phyloP scores from a whole-genome alignment of 805 yeast genomes.

The Cyberlindnera bimundalis region DNA sequence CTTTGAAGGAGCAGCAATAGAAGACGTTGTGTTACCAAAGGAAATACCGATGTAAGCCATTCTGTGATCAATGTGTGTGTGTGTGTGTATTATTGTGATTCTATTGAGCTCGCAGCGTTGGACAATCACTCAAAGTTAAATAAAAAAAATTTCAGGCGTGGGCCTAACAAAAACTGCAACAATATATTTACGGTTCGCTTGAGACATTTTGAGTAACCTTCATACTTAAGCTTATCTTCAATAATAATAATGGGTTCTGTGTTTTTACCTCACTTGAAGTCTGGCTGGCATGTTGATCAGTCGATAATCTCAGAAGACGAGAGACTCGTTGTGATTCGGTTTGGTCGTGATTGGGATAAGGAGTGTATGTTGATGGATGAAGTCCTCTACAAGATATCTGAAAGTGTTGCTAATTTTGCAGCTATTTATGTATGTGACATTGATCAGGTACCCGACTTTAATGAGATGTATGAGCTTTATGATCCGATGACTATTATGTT shows the following conservation, averaged over 20 bases:
- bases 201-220: background rate
- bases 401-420: slow-evolving; percentile 83
- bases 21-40: slow-evolving; percentile 93
- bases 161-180: slow-evolving; percentile 1
- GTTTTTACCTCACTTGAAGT: slow-evolving; percentile 6
- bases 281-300: slow-evolving; percentile 84
- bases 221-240: too few species aligned
- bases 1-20: slow-evolving; percentile 79
- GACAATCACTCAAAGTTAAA: background rate
- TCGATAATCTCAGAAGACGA: slow-evolving; percentile 87
- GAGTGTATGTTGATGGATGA: slow-evolving; percentile 93
- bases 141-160: slow-evolving; percentile 7
- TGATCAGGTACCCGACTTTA: slow-evolving; percentile 86
- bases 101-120: background rate
- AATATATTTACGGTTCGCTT: too few species aligned
- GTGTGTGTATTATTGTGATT: too few species aligned
- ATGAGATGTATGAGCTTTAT: slow-evolving; percentile 80
- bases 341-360: slow-evolving; percentile 74
- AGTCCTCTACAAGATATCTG: slow-evolving; percentile 71
- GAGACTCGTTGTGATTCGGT: slow-evolving; percentile 79
- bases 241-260: slow-evolving; percentile 7
- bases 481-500: slow-evolving; percentile 94
- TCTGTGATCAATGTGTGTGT: too few species aligned
- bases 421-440: slow-evolving; percentile 86
- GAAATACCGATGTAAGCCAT: slow-evolving; percentile 82